Conservation (phyloP, 495 filamentous ascomycete species). For the Gamarada debralockiae region DNA sequence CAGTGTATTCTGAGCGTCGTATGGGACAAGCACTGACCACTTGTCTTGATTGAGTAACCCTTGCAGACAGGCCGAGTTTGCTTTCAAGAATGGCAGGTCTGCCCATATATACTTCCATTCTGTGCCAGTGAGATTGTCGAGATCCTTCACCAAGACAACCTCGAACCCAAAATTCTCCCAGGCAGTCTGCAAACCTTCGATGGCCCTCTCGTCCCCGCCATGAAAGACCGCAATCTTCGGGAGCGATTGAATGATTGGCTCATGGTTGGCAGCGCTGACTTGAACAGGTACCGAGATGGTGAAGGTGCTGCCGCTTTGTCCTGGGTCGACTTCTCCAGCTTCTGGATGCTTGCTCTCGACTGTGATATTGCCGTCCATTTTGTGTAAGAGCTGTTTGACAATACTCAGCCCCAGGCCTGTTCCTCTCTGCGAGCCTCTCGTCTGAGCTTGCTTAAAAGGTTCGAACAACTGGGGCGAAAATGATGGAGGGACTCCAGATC, state of each 20-base stretch:
- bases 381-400: conserved; percentile 43
- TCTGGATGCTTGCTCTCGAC: conserved; percentile 38
- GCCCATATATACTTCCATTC: conserved; percentile 27
- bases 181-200: conserved; percentile 18
- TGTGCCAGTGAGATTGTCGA: conserved; percentile 11
- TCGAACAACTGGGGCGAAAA: conserved; percentile 46
- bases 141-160: conserved; percentile 4
- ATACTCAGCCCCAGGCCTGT: conserved; percentile 48
- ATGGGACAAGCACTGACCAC: conserved; percentile 24
- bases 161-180: conserved; percentile 26
- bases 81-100: conserved; percentile 17
- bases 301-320: conserved; percentile 23
- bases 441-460: conserved; percentile 49
- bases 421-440: conserved; percentile 36
- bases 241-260: background rate
- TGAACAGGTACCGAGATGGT: conserved; percentile 22
- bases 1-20: conserved; percentile 19
- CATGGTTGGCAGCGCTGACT: background rate
- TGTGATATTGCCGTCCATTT: conserved; percentile 41
- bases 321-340: conserved; percentile 12
- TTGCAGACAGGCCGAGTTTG: conserved; percentile 10
- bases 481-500: conserved; percentile 44
- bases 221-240: conserved; percentile 23
- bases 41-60: conserved; percentile 16
- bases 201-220: conserved; percentile 8